These are phyloP conservation scores for Baeospora myosura DNA, from an alignment of 1,284 basidiomycete species.

Conservation along the genomic window DNA sequence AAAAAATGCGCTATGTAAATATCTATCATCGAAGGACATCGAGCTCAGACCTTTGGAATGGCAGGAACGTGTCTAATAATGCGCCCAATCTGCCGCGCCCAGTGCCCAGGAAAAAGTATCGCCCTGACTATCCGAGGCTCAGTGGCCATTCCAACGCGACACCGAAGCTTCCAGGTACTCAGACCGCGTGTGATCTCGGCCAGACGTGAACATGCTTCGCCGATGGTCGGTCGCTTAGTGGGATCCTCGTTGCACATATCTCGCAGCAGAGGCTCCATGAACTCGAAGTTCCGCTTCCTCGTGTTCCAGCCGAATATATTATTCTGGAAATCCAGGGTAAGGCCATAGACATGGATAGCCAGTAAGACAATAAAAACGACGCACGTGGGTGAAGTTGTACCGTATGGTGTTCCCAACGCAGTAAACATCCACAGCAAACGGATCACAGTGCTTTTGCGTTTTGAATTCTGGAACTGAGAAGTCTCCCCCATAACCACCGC, in stretches of 20 bases:
- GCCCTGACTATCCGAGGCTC: neutral
- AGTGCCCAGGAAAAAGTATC: too few species aligned
- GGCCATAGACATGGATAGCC: neutral
- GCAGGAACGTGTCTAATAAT: too few species aligned
- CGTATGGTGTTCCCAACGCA: conserved; percentile 6
- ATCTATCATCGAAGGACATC: too few species aligned
- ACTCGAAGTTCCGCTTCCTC: conserved; percentile 15
- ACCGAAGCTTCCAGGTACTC: neutral
- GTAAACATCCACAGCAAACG: conserved; percentile 7
- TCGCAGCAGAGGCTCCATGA: conserved; percentile 18
- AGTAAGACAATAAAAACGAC: neutral
- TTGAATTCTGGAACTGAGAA: conserved; percentile 24
- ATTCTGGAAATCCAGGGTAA: neutral
- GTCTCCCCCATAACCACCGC: conserved; percentile 21
- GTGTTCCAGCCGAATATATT: neutral
- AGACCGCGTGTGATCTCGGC: neutral
- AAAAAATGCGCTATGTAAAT: too few species aligned
- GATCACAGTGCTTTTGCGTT: neutral
- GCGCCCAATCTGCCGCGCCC: too few species aligned
- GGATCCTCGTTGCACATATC: conserved; percentile 24
- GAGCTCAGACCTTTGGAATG: too few species aligned
- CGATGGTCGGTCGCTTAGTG: conserved; percentile 20
- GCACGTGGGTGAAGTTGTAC: conserved; percentile 5
- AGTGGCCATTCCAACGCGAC: neutral
- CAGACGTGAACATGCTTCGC: conserved; percentile 19